Evolutionary conservation across 1,284 basidiomycete species (phyloP).

Genomic region (Kalmanozyma brasiliensis): DNA sequence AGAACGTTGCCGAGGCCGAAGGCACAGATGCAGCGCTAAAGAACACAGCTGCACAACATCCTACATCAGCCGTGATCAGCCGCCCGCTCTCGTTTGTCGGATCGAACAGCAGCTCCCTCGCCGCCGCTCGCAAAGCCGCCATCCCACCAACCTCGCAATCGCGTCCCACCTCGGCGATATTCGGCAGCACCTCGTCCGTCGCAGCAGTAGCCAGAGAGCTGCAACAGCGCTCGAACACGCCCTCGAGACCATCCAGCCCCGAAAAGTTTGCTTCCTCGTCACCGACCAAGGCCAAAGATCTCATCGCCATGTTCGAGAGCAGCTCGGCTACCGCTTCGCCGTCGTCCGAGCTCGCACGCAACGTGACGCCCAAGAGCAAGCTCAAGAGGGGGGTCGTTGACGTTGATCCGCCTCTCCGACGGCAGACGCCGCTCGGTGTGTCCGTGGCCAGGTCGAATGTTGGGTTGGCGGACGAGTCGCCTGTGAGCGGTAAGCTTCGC

Average conservation of each 20-base stretch:
- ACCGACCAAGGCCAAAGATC: conserved; percentile 56
- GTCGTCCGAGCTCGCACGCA: conserved; percentile 17
- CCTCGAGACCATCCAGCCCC: conserved; percentile 26
- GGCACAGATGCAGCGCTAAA: background rate
- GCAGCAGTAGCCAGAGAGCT: conserved; percentile 22
- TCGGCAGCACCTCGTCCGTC: conserved; percentile 7
- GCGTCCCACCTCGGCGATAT: background rate
- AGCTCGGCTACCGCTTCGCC: conserved; percentile 33
- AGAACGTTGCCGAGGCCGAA: conserved; percentile 10
- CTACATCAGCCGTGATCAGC: conserved; percentile 6
- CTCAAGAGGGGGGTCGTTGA: conserved; percentile 13
- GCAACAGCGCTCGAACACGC: conserved; percentile 15
- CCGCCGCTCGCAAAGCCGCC: conserved; percentile 21
- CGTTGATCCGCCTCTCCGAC: conserved; percentile 20
- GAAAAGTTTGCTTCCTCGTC: conserved; percentile 36
- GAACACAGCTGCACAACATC: conserved; percentile 1
- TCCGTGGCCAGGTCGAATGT: conserved; percentile 40
- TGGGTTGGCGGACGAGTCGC: conserved; percentile 23
- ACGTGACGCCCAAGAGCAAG: conserved; percentile 18
- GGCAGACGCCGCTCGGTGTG: conserved; percentile 20
- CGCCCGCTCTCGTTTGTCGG: conserved; percentile 27
- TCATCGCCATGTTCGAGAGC: conserved; percentile 56
- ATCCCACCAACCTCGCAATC: conserved; percentile 8
- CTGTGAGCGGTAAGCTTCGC: conserved; percentile 22
- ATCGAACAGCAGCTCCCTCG: conserved; percentile 32